Evolutionary conservation across 257 asterid genomes (phyloP).

Genomic region (Solanum habrochaites): DNA sequence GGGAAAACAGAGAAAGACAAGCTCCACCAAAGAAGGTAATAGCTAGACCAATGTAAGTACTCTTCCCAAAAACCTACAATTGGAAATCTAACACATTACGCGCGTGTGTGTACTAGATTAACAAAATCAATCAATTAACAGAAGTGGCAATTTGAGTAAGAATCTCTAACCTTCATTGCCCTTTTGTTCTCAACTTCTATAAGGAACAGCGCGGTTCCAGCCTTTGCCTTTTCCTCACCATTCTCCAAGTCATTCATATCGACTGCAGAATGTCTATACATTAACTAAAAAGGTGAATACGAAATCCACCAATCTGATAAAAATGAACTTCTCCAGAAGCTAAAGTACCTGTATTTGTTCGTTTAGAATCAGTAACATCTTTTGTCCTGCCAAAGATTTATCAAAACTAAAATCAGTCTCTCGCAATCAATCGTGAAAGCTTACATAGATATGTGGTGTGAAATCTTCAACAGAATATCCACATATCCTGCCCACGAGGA

Average conservation of each 20-base stretch:
- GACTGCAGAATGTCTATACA: neutral
- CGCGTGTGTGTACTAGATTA: neutral
- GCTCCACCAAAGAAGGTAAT: constrained; percentile 83
- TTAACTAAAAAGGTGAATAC: neutral
- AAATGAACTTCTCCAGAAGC: neutral
- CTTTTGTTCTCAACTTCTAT: constrained; percentile 70
- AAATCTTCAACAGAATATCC: neutral
- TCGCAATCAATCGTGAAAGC: neutral
- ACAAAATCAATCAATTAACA: neutral
- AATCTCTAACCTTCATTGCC: constrained; percentile 61
- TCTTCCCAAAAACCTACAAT: constrained; percentile 71
- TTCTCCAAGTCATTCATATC: constrained; percentile 31
- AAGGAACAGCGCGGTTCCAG: constrained; percentile 75
- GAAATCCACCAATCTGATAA: neutral
- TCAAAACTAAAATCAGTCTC: neutral
- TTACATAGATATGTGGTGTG: neutral
- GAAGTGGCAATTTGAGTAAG: neutral
- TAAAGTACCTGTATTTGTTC: neutral
- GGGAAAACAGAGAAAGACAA: constrained; percentile 78
- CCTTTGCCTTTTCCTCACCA: constrained; percentile 40
- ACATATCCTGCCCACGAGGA: neutral
- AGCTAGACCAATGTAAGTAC: constrained; percentile 56
- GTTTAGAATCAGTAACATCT: neutral
- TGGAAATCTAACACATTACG: neutral
- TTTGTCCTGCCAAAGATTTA: constrained; percentile 7